A percentile compares a stretch with the other conserved stretches of the same genome.
Evolutionary conservation across 2,329 filamentous ascomycete species (phyloP).

Genomic region (Talaromyces sp.): DNA sequence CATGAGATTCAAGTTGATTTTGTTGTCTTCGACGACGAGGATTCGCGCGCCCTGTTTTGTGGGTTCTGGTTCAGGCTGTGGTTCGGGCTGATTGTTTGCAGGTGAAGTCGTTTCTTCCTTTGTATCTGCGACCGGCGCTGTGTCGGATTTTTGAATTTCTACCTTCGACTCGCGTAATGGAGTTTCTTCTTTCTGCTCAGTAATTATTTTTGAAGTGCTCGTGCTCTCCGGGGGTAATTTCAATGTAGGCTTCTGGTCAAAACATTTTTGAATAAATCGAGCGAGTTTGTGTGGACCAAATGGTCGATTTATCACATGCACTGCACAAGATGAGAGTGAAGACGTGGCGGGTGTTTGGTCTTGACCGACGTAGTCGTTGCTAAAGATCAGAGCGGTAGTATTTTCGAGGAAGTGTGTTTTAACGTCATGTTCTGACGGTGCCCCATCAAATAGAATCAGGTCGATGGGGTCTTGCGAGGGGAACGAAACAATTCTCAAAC

Average conservation of each 20-base stretch:
- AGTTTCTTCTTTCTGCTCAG: not conserved
- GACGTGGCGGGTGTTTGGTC: slow-evolving; percentile 25
- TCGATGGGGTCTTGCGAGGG: slow-evolving; percentile 28
- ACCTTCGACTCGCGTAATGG: not conserved
- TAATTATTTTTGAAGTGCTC: not conserved
- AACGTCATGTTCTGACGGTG: slow-evolving; percentile 20
- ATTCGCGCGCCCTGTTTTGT: slow-evolving; percentile 26
- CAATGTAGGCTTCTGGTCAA: not conserved
- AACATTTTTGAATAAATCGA: slow-evolving; percentile 4
- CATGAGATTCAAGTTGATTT: slow-evolving; percentile 47
- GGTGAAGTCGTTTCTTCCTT: not conserved
- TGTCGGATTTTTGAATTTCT: not conserved
- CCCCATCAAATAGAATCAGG: slow-evolving; percentile 33
- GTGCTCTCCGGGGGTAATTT: not conserved
- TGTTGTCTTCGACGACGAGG: slow-evolving; percentile 48
- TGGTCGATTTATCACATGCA: slow-evolving; percentile 5
- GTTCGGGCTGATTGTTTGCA: not conserved
- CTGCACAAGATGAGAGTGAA: slow-evolving; percentile 9
- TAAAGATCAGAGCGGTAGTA: slow-evolving; percentile 38
- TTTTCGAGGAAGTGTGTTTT: slow-evolving; percentile 6
- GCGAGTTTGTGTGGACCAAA: slow-evolving; percentile 12
- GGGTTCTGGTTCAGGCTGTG: not conserved
- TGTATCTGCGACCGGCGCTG: not conserved
- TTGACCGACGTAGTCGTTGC: slow-evolving; percentile 36
- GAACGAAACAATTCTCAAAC: slow-evolving; percentile 32